These are phyloP conservation scores for Globisporangium cystogenes DNA, from an alignment of 352 stramenopile species.

Conservation along the genomic window DNA sequence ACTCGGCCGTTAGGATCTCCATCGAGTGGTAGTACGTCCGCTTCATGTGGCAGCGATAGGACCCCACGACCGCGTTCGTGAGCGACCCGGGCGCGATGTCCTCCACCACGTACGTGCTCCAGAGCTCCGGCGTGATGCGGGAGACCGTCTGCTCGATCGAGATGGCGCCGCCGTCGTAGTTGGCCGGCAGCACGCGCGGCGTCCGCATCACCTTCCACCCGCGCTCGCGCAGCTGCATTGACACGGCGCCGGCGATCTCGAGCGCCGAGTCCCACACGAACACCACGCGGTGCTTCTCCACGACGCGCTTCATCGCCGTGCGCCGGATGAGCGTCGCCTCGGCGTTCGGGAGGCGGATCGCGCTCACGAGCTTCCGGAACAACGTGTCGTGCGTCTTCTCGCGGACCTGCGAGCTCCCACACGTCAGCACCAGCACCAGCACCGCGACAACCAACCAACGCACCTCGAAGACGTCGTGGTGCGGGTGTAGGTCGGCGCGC, in stretches of 20 bases:
- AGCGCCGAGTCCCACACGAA: conserved; percentile 7
- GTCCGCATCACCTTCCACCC: conserved; percentile 4
- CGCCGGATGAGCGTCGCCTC: conserved; percentile 6
- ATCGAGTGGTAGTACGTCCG: conserved; percentile 16
- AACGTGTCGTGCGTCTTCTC: conserved; percentile 4
- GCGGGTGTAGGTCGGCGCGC: background rate
- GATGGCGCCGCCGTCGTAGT: background rate
- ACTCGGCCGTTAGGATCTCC: conserved; percentile 14
- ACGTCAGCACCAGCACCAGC: too few relatives aligned
- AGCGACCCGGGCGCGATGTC: conserved; percentile 30
- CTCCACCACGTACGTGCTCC: conserved; percentile 3
- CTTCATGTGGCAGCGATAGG: conserved; percentile 23
- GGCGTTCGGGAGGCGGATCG: conserved; percentile 3
- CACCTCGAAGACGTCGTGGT: conserved; percentile 4
- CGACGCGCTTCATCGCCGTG: conserved; percentile 2
- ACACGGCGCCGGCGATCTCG: conserved; percentile 2
- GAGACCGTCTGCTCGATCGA: conserved; percentile 3
- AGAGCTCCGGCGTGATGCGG: conserved; percentile 9
- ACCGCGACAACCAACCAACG: background rate
- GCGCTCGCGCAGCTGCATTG: conserved; percentile 6
- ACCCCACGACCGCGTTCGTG: conserved; percentile 37
- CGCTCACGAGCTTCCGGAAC: conserved; percentile 6
- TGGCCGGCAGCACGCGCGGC: background rate
- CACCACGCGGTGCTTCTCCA: conserved; percentile 2
- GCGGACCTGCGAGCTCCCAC: conserved; percentile 3